Evolutionary conservation across 108 stramenopile genomes (phyloP).

Genomic region (Cyclotella sp.): DNA sequence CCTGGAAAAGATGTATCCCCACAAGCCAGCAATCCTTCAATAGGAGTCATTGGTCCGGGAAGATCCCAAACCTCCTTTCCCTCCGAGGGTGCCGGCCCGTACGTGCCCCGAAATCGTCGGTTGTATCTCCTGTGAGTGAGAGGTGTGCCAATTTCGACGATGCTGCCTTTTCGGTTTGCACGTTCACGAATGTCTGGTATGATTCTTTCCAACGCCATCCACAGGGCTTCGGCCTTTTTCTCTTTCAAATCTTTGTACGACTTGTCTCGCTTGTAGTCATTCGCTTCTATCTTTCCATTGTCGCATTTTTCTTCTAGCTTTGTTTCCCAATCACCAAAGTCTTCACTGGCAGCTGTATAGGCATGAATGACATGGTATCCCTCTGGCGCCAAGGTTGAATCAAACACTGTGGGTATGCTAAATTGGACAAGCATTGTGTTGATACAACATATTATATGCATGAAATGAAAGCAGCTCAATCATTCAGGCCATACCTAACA

Average conservation of each 20-base stretch:
- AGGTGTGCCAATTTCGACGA: slow-evolving; percentile 80
- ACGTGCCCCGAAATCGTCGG: slow-evolving; percentile 78
- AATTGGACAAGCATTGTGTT: too few species aligned
- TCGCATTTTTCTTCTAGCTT: slow-evolving; percentile 56
- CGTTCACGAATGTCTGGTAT: slow-evolving; percentile 89
- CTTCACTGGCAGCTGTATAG: slow-evolving; percentile 87
- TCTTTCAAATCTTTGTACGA: slow-evolving; percentile 74
- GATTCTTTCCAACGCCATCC: slow-evolving; percentile 84
- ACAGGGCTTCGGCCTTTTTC: slow-evolving; percentile 82
- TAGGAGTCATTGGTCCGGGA: slow-evolving; percentile 62
- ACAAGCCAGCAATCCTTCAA: slow-evolving; percentile 67
- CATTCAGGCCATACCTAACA: slow-evolving; percentile 32
- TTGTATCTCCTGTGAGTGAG: slow-evolving; percentile 89
- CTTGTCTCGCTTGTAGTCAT: slow-evolving; percentile 63
- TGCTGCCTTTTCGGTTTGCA: slow-evolving; percentile 59
- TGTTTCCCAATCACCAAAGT: slow-evolving; percentile 75
- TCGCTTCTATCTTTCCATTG: slow-evolving; percentile 57
- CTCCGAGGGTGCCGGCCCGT: slow-evolving; percentile 76
- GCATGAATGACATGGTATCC: slow-evolving; percentile 92
- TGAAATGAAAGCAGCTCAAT: too few species aligned
- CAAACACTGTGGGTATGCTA: slow-evolving; percentile 87
- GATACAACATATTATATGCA: too few species aligned
- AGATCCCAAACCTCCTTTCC: slow-evolving; percentile 68
- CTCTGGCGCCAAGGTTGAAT: slow-evolving; percentile 82
- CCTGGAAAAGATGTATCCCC: slow-evolving; percentile 74